Conservation (phyloP, 768 basidiomycete genomes). For the Pholiota molesta region DNA sequence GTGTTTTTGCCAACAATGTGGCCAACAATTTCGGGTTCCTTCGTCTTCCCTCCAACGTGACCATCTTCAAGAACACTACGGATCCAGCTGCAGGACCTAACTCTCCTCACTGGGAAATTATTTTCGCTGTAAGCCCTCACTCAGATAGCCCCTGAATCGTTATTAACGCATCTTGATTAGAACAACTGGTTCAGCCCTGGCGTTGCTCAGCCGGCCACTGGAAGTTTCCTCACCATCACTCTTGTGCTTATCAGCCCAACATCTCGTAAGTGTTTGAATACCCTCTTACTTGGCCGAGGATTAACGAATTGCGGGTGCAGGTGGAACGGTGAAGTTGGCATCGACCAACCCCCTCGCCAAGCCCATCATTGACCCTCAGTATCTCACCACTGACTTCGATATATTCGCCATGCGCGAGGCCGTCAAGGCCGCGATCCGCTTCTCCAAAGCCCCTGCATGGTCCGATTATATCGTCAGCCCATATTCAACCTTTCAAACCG, state of each 20-base stretch:
- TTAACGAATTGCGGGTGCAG: slow-evolving; percentile 17
- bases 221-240: slow-evolving; percentile 34
- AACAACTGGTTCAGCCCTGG: slow-evolving; percentile 13
- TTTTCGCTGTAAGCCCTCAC: slow-evolving; percentile 17
- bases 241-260: slow-evolving; percentile 34
- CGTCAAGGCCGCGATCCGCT: slow-evolving; percentile 11
- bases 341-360: slow-evolving; percentile 47
- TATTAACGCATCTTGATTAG: not conserved
- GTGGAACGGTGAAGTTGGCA: slow-evolving; percentile 39
- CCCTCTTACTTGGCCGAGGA: not conserved
- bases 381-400: slow-evolving; percentile 35
- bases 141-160: too few species aligned
- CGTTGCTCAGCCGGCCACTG: slow-evolving; percentile 14
- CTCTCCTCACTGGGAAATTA: slow-evolving; percentile 34
- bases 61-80: slow-evolving; percentile 23
- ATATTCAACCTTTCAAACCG: slow-evolving; percentile 27
- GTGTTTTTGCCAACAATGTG: slow-evolving; percentile 29
- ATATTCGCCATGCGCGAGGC: slow-evolving; percentile 26
- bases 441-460: slow-evolving; percentile 1
- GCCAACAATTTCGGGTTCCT: slow-evolving; percentile 32
- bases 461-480: slow-evolving; percentile 9
- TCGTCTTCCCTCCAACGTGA: slow-evolving; percentile 27
- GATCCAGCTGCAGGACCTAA: slow-evolving; percentile 34
- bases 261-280: slow-evolving; percentile 31
- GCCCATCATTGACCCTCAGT: slow-evolving; percentile 52